Evolutionary conservation across 2,329 filamentous ascomycete genomes (phyloP).

Genomic region (Stagonosporopsis vannaccii): DNA sequence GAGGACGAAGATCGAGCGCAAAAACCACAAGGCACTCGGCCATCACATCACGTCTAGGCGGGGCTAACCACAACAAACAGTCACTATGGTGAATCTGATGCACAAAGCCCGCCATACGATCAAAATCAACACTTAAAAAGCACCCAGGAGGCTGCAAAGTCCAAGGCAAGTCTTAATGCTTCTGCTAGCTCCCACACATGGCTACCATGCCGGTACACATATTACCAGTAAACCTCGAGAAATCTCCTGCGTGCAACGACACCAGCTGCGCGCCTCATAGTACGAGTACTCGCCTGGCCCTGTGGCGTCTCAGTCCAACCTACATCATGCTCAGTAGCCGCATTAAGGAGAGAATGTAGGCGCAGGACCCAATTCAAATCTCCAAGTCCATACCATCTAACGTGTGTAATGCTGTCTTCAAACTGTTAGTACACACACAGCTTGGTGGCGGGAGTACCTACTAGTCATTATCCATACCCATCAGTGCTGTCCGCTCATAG

Average conservation of each 20-base stretch:
- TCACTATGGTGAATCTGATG: neutral
- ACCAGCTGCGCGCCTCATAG: neutral
- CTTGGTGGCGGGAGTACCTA: too few species aligned
- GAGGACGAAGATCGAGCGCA: neutral
- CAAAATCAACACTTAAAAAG: neutral
- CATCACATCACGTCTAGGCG: neutral
- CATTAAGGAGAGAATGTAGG: neutral
- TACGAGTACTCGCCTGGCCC: neutral
- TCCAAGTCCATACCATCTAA: neutral
- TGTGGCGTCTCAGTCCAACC: neutral
- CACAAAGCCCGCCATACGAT: neutral
- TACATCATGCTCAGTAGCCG: neutral
- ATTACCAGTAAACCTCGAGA: neutral
- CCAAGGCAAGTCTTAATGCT: neutral
- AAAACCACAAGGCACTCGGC: neutral
- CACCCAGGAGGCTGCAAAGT: neutral
- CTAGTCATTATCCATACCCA: neutral
- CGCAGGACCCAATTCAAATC: neutral
- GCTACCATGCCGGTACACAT: neutral
- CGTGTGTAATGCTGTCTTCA: neutral
- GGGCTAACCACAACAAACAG: neutral
- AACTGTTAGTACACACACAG: neutral
- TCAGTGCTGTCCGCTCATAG: neutral
- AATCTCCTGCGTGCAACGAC: too few species aligned
- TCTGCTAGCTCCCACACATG: neutral